phyloP scores from a whole-genome alignment of 1,139 yeast genomes.

The Pichia sorboxylosa region DNA sequence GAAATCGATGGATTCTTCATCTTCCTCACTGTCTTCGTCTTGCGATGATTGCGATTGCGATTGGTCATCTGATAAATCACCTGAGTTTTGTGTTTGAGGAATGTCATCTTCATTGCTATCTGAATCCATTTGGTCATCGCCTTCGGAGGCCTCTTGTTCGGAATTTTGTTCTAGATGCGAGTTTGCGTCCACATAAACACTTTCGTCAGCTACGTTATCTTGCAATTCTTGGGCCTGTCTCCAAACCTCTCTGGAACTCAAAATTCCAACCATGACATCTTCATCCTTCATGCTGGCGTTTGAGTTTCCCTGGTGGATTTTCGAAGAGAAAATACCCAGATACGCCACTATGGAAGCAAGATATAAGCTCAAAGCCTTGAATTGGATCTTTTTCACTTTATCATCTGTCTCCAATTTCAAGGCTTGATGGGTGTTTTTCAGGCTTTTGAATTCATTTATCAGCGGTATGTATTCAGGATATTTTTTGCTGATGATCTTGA shows the following conservation, averaged over 20 bases:
- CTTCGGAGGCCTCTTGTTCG: slow-evolving; percentile 23
- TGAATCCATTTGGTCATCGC: slow-evolving; percentile 15
- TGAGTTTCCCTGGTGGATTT: slow-evolving; percentile 37
- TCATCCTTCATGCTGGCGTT: slow-evolving; percentile 70
- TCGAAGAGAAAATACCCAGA: slow-evolving; percentile 56
- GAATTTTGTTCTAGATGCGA: slow-evolving; percentile 3
- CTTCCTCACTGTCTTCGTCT: slow-evolving; percentile 5
- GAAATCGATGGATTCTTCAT: slow-evolving; percentile 8
- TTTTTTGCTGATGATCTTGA: slow-evolving; percentile 39
- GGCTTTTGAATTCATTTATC: slow-evolving; percentile 45
- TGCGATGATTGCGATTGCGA: slow-evolving; percentile 17
- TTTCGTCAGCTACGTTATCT: slow-evolving; percentile 24
- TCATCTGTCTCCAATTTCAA: slow-evolving; percentile 15
- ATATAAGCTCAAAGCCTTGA: slow-evolving; percentile 64
- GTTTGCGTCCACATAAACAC: slow-evolving; percentile 25
- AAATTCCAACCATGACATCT: slow-evolving; percentile 76
- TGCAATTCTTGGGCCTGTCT: slow-evolving; percentile 55
- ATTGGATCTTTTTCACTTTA: slow-evolving; percentile 32
- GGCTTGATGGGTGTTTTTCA: slow-evolving; percentile 35
- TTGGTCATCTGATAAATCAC: slow-evolving; percentile 22
- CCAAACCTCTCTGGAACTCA: slow-evolving; percentile 83
- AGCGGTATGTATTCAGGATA: slow-evolving; percentile 83
- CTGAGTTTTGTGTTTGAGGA: slow-evolving; percentile 16
- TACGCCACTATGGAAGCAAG: slow-evolving; percentile 65
- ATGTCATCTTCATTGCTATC: slow-evolving; percentile 21